phyloP scores from a whole-genome alignment of 2,329 filamentous ascomycete species.

The Harringtonia aguacate region DNA sequence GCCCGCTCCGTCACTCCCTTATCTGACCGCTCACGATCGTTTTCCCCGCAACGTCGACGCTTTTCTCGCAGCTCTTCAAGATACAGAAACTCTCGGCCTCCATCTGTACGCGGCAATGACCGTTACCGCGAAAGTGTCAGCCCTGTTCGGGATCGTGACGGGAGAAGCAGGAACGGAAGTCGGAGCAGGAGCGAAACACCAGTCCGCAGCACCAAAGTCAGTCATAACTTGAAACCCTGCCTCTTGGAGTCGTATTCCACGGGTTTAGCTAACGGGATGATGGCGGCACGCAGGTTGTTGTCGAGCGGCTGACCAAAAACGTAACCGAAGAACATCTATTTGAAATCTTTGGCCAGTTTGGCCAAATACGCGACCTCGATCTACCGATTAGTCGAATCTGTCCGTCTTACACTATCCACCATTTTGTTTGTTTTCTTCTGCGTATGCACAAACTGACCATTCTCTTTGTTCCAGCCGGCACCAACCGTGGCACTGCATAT shows the following conservation, averaged over 20 bases:
- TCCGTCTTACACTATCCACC: constrained; percentile 30
- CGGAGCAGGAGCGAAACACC: constrained; percentile 22
- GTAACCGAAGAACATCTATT: constrained; percentile 78
- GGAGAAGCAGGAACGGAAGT: constrained; percentile 11
- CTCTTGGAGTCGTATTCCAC: neutral
- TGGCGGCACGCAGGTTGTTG: constrained; percentile 58
- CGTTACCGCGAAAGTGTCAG: constrained; percentile 22
- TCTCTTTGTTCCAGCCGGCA: constrained; percentile 38
- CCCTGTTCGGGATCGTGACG: constrained; percentile 22
- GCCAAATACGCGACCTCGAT: constrained; percentile 75
- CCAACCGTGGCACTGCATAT: constrained; percentile 88
- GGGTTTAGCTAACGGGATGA: constrained; percentile 1
- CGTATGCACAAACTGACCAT: neutral
- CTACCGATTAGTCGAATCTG: constrained; percentile 81
- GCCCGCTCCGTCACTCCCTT: neutral
- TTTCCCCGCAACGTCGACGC: neutral
- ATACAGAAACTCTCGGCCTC: constrained; percentile 16
- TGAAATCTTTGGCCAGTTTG: constrained; percentile 88
- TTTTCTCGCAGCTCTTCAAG: constrained; percentile 1
- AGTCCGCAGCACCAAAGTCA: constrained; percentile 42
- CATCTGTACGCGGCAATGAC: constrained; percentile 24
- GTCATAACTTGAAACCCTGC: constrained; percentile 11
- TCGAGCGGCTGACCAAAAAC: constrained; percentile 93
- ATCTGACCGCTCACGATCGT: neutral
- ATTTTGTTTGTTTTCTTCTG: neutral